phyloP scores from a whole-genome alignment of 805 yeast genomes.

The Trichomonascus vanleenenianus region DNA sequence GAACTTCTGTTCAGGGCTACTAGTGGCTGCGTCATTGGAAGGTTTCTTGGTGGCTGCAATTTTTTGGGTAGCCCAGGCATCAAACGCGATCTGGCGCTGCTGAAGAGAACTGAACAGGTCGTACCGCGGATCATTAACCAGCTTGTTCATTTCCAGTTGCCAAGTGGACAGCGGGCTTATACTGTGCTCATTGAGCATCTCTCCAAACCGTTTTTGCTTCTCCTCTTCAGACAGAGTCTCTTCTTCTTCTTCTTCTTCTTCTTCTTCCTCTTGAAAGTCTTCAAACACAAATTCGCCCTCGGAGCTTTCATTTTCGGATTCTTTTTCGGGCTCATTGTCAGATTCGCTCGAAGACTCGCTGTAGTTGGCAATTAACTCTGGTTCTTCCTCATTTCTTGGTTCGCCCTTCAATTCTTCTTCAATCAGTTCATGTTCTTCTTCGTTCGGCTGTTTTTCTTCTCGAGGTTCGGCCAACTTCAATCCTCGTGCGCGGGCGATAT shows the following conservation, averaged over 20 bases:
- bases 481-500: constrained; percentile 36
- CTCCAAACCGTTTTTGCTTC: constrained; percentile 23
- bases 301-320: constrained; percentile 1
- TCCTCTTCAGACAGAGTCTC: constrained; percentile 7
- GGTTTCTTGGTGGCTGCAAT: constrained; percentile 8
- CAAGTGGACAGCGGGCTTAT: constrained; percentile 42
- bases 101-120: constrained; percentile 28
- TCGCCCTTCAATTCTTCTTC: constrained; percentile 15
- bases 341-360: constrained; percentile 10
- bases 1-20: constrained; percentile 14
- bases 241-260: constrained; percentile 17
- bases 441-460: constrained; percentile 3
- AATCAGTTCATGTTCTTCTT: constrained; percentile 4
- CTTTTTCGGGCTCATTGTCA: not conserved
- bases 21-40: constrained; percentile 2
- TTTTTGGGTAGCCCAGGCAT: constrained; percentile 35
- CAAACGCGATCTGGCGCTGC: constrained; percentile 35
- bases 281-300: not conserved
- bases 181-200: constrained; percentile 27
- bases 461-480: constrained; percentile 17
- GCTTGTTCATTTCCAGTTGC: constrained; percentile 37
- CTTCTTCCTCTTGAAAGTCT: constrained; percentile 9
- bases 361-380: constrained; percentile 18
- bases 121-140: constrained; percentile 39
- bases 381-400: constrained; percentile 6